These are phyloP conservation scores for Mortierella alpina DNA, from an alignment of 192 early-diverging fungal species.

Conservation along the genomic window DNA sequence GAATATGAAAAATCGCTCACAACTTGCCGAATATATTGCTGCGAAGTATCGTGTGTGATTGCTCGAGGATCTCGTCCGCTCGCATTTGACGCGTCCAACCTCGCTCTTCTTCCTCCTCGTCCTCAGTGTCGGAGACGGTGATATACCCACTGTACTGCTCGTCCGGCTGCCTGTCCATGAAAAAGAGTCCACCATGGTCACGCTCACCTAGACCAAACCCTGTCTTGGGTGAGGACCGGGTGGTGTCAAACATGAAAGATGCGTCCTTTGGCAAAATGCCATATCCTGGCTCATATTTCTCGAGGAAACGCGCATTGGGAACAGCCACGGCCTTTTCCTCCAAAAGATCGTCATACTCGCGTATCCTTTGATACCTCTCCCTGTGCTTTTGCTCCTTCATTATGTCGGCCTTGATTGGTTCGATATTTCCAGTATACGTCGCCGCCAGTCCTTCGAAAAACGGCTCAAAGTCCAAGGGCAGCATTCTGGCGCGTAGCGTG, in stretches of 20 bases:
- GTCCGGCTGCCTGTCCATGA: conserved; percentile 1
- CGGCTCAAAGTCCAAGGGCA: too few relatives aligned
- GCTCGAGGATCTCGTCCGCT: conserved; percentile 16
- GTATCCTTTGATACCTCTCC: background rate
- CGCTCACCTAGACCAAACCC: conserved; percentile 41
- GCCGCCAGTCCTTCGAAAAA: too few relatives aligned
- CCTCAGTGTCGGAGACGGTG: conserved; percentile 41
- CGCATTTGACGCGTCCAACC: conserved; percentile 36
- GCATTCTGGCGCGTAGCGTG: too few relatives aligned
- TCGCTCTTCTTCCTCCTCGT: conserved; percentile 35
- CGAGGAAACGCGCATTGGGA: background rate
- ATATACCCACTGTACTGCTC: conserved; percentile 28
- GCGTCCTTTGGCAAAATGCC: conserved; percentile 30
- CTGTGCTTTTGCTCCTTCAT: background rate
- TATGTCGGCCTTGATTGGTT: too few relatives aligned
- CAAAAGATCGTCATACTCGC: background rate
- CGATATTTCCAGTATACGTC: too few relatives aligned
- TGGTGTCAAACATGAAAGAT: conserved; percentile 22
- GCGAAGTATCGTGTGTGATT: background rate
- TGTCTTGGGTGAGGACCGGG: conserved; percentile 1
- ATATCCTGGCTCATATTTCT: conserved; percentile 43
- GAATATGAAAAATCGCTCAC: too few relatives aligned
- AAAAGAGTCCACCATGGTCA: conserved; percentile 31
- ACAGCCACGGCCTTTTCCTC: background rate
- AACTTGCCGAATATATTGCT: background rate